Conservation (phyloP, 1,284 basidiomycete species). For the Ganoderma sinense region DNA sequence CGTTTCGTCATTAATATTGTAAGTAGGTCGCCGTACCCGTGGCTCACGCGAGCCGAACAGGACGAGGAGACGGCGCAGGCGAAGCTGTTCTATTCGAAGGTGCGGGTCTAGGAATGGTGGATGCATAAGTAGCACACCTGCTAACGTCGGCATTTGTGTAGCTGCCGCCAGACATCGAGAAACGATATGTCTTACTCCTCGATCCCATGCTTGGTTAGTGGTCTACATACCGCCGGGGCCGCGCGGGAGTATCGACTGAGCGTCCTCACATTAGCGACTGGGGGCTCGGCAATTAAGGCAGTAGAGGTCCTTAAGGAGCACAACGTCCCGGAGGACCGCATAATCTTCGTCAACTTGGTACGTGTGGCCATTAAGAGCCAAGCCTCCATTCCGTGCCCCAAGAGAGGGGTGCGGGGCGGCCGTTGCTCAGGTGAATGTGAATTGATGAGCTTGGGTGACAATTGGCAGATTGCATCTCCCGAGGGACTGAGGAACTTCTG, state of each 20-base stretch:
- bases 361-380: slow-evolving; percentile 28
- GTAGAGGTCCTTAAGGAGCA: slow-evolving; percentile 93
- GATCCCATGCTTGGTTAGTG: slow-evolving; percentile 96
- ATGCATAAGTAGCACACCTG: not conserved
- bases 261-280: slow-evolving; percentile 72
- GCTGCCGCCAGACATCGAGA: slow-evolving; percentile 93
- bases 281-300: slow-evolving; percentile 97
- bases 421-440: not conserved
- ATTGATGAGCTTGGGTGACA: slow-evolving; percentile 1
- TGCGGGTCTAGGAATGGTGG: slow-evolving; percentile 34
- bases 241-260: not conserved
- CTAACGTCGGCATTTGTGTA: slow-evolving; percentile 42
- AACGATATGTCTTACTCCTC: slow-evolving; percentile 91
- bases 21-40: not conserved
- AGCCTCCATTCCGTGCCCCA: not conserved
- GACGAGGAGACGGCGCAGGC: slow-evolving; percentile 92
- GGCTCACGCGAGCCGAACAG: slow-evolving; percentile 46
- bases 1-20: not conserved
- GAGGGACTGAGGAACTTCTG: slow-evolving; percentile 91
- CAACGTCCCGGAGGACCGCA: slow-evolving; percentile 88
- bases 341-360: slow-evolving; percentile 97
- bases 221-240: not conserved
- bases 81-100: slow-evolving; percentile 91
- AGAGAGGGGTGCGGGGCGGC: not conserved
- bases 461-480: slow-evolving; percentile 84